A percentile compares a stretch with the other conserved stretches of the same genome.
Conservation (phyloP, 345 rosid species). For the Gossypium anomalum region DNA sequence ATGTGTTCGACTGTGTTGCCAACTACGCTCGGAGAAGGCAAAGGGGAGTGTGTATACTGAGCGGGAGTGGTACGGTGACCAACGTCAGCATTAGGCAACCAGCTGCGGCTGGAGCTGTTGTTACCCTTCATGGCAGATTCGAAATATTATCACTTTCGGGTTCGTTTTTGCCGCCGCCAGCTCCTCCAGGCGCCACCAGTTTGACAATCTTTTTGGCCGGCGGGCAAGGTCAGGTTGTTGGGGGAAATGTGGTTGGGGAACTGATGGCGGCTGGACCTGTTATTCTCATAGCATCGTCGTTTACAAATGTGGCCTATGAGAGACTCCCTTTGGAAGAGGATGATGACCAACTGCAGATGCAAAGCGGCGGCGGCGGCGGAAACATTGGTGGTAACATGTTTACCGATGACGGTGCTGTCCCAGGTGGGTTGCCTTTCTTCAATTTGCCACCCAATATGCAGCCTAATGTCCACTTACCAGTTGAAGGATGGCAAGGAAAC, state of each 20-base stretch:
- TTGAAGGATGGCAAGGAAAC: constrained; percentile 77
- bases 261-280: constrained; percentile 92
- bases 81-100: constrained; percentile 91
- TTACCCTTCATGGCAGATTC: constrained; percentile 82
- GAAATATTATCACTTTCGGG: constrained; percentile 91
- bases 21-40: constrained; percentile 88
- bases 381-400: constrained; percentile 24
- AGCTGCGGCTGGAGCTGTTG: constrained; percentile 69
- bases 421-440: constrained; percentile 81
- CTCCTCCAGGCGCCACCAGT: constrained; percentile 94
- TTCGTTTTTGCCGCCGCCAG: constrained; percentile 91
- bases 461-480: constrained; percentile 57
- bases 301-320: constrained; percentile 92
- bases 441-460: constrained; percentile 79
- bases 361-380: constrained; percentile 30
- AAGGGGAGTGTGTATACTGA: constrained; percentile 80
- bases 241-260: constrained; percentile 94
- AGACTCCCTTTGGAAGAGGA: constrained; percentile 85
- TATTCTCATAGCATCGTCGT: constrained; percentile 84
- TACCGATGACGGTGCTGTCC: constrained; percentile 34
- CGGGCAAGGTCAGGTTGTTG: constrained; percentile 90
- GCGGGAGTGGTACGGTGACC: constrained; percentile 86
- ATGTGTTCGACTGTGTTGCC: constrained; percentile 78
- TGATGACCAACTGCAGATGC: constrained; percentile 60
- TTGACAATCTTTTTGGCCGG: constrained; percentile 78